These are phyloP conservation scores for Crucibulum laeve DNA, from an alignment of 768 basidiomycete genomes.

Conservation along the genomic window DNA sequence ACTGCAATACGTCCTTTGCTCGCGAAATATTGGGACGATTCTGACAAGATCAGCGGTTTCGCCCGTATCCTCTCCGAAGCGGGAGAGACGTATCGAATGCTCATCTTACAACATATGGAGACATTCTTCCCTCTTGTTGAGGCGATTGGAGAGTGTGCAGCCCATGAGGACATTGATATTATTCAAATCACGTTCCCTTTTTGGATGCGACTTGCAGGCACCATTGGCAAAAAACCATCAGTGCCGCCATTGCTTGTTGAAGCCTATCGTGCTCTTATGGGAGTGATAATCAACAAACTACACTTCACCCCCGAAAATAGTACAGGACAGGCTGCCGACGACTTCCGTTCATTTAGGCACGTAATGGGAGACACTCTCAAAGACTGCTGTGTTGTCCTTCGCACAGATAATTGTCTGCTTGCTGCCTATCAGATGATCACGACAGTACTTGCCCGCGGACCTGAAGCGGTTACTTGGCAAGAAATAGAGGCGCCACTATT, in stretches of 20 bases:
- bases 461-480: constrained; percentile 77
- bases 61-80: constrained; percentile 96
- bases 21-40: constrained; percentile 60
- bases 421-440: constrained; percentile 81
- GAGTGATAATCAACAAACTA: constrained; percentile 82
- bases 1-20: constrained; percentile 68
- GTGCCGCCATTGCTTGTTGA: constrained; percentile 76
- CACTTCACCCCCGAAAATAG: constrained; percentile 80
- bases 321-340: constrained; percentile 82
- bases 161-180: constrained; percentile 90
- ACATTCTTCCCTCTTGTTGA: constrained; percentile 94
- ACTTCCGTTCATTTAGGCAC: constrained; percentile 93
- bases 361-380: constrained; percentile 99
- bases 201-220: constrained; percentile 96
- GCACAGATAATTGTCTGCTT: constrained; percentile 78
- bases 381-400: constrained; percentile 94
- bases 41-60: constrained; percentile 85
- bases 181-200: constrained; percentile 97
- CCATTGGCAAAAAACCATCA: constrained; percentile 70
- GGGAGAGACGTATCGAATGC: constrained; percentile 89
- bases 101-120: constrained; percentile 86
- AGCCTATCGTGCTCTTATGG: constrained; percentile 81
- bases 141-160: constrained; percentile 90
- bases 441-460: constrained; percentile 58
- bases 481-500: constrained; percentile 97